Percentiles rank a stretch among this genome's conserved stretches.
These are phyloP conservation scores for Xerocomus amazonicus DNA, from an alignment of 1,284 basidiomycete species.

Conservation along the genomic window DNA sequence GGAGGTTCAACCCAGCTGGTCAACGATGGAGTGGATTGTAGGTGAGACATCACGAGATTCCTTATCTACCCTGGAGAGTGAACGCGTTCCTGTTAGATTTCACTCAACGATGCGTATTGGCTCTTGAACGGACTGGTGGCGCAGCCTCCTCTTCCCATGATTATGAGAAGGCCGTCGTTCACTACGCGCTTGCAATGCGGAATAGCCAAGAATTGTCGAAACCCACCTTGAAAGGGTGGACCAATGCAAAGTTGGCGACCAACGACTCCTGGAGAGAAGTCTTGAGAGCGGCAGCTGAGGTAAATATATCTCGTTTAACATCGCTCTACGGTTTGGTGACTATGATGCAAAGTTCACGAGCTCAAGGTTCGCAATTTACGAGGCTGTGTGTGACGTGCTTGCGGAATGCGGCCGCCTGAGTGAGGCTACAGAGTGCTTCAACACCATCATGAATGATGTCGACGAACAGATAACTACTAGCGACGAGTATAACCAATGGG, in stretches of 20 bases:
- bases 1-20: neutral
- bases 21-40: neutral
- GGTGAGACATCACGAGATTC: neutral
- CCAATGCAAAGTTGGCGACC: conserved; percentile 1
- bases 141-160: neutral
- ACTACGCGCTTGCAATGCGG: conserved; percentile 2
- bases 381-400: conserved; percentile 3
- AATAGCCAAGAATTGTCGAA: neutral
- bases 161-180: conserved; percentile 1
- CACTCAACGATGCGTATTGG: conserved; percentile 1
- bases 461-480: neutral
- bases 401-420: neutral
- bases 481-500: neutral
- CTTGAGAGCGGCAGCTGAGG: neutral
- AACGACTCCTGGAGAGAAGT: conserved; percentile 1
- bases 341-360: neutral
- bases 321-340: neutral
- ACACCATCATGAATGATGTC: neutral
- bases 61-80: neutral
- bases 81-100: neutral
- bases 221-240: conserved; percentile 2
- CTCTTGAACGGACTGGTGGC: conserved; percentile 1
- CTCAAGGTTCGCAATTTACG: neutral
- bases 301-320: neutral
- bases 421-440: conserved; percentile 3